Percentiles rank a stretch among this genome's conserved stretches.
phyloP scores from a whole-genome alignment of 148 eudicot genomes.

The Vaccinium myrtillus region DNA sequence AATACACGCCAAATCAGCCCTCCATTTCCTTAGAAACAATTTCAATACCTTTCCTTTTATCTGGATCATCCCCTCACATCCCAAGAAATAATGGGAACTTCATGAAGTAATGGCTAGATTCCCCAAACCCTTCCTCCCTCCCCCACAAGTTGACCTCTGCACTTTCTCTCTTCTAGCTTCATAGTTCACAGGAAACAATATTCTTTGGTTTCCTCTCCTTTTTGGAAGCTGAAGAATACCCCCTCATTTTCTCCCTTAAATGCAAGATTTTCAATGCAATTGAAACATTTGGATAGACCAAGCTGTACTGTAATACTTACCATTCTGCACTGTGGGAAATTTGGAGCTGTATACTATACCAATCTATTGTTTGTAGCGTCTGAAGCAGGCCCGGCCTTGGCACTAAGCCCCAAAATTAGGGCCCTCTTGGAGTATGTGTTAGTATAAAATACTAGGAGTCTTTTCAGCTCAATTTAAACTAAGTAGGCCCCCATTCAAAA shows the following conservation, averaged over 20 bases:
- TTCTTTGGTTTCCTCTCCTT: not conserved
- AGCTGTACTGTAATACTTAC: not conserved
- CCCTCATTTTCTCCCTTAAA: not conserved
- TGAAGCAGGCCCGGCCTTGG: too few species aligned
- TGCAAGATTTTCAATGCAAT: not conserved
- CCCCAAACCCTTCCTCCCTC: not conserved
- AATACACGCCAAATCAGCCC: not conserved
- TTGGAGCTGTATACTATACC: not conserved
- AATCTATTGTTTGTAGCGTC: not conserved
- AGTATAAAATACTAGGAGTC: too few species aligned
- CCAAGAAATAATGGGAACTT: not conserved
- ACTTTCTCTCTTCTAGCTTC: not conserved
- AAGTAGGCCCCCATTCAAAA: too few species aligned
- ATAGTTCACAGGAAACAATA: not conserved
- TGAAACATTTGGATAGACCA: not conserved
- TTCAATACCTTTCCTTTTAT: not conserved
- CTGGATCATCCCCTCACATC: not conserved
- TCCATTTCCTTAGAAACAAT: not conserved
- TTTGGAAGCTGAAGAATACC: not conserved
- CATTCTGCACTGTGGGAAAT: not conserved
- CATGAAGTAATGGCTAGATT: conserved; percentile 2
- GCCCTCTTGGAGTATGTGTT: too few species aligned
- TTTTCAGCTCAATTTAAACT: too few species aligned
- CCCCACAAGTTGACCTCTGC: not conserved
- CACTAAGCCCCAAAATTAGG: too few species aligned